phyloP scores from a whole-genome alignment of 306 rosid species.

The Vigna mungo region DNA sequence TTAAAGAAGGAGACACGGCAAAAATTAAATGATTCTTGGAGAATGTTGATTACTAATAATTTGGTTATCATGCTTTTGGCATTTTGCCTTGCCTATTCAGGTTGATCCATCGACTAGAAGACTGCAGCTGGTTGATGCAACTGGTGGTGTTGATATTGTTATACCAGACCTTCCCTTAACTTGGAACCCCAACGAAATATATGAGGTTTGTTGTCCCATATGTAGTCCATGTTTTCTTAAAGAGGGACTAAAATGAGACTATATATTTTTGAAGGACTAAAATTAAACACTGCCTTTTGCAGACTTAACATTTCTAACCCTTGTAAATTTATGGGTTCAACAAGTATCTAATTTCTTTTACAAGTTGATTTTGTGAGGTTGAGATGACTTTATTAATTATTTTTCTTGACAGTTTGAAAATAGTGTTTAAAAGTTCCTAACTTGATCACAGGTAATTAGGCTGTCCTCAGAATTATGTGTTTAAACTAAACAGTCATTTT shows the following conservation, averaged over 20 bases:
- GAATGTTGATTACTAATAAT: slow-evolving; percentile 26
- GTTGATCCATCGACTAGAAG: slow-evolving; percentile 66
- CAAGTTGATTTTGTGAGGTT: neutral
- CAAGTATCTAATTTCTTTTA: no score
- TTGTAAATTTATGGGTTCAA: neutral
- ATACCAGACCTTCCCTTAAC: slow-evolving; percentile 87
- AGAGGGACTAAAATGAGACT: neutral
- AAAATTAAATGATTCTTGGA: slow-evolving; percentile 5
- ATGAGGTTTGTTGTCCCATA: slow-evolving; percentile 60
- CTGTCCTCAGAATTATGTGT: neutral
- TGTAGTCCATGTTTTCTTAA: neutral
- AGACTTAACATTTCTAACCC: neutral
- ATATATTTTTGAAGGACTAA: neutral
- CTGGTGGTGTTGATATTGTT: slow-evolving; percentile 80
- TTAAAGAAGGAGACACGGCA: neutral
- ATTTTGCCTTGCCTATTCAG: slow-evolving; percentile 54
- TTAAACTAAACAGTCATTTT: slow-evolving; percentile 2
- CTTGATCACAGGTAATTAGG: neutral
- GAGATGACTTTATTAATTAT: neutral
- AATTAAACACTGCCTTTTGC: neutral
- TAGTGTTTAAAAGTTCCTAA: neutral
- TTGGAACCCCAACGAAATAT: slow-evolving; percentile 62
- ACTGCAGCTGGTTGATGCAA: slow-evolving; percentile 87
- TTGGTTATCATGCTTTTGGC: slow-evolving; percentile 18
- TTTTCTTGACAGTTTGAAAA: neutral